Evolutionary conservation across 176 grass and related monocot species (phyloP).

Genomic region (Pontederia paniculata): DNA sequence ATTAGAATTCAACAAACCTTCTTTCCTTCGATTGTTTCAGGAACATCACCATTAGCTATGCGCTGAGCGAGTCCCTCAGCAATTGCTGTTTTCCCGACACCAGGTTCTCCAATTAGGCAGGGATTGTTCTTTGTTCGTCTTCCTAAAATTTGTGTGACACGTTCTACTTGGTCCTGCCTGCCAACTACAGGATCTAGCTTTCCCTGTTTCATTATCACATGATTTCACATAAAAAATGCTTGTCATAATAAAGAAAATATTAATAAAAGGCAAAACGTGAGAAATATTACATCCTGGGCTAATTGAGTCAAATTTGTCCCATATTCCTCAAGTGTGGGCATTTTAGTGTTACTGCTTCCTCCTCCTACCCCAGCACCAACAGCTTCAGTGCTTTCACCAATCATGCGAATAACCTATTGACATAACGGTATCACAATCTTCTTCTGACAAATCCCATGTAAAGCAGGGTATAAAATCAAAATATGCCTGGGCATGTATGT

Average conservation of each 20-base stretch:
- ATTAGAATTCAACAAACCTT: conserved; percentile 33
- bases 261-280: neutral
- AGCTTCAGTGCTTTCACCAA: conserved; percentile 89
- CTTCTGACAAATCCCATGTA: conserved; percentile 8
- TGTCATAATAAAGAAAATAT: neutral
- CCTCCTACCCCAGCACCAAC: conserved; percentile 89
- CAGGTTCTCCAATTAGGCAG: conserved; percentile 94
- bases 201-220: conserved; percentile 35
- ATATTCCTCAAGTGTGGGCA: conserved; percentile 97
- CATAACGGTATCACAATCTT: neutral
- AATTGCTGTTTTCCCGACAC: conserved; percentile 96
- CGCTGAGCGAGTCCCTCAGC: conserved; percentile 93
- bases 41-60: conserved; percentile 77
- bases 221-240: neutral
- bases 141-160: conserved; percentile 85
- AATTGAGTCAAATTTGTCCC: conserved; percentile 93
- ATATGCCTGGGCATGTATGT: conserved; percentile 76
- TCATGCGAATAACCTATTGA: conserved; percentile 81
- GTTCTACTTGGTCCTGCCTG: conserved; percentile 77
- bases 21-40: conserved; percentile 96
- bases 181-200: conserved; percentile 96
- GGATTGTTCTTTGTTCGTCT: conserved; percentile 96
- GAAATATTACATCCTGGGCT: conserved; percentile 66
- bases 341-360: conserved; percentile 79
- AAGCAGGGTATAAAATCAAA: neutral